Conservation (phyloP, 2,329 filamentous ascomycete species). For the Sclerotinia spermophila region DNA sequence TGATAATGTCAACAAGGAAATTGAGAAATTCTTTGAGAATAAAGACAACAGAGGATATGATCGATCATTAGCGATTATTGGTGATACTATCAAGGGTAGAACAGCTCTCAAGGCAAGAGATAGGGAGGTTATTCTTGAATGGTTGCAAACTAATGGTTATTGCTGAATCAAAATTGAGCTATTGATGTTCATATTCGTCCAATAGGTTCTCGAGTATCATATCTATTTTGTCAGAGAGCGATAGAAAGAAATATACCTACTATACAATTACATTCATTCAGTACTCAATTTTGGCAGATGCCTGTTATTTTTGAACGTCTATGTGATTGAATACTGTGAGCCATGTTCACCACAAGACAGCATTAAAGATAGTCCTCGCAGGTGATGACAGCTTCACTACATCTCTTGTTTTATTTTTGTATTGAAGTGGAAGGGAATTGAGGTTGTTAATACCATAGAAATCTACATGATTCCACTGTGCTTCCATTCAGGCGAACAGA, state of each 20-base stretch:
- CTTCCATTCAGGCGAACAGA: no score
- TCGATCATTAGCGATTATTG: conserved; percentile 77
- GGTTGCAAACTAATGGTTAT: conserved; percentile 66
- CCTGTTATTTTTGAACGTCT: no score
- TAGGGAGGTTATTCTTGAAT: conserved; percentile 67
- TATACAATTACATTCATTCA: background rate
- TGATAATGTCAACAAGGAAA: conserved; percentile 65
- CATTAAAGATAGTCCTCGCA: no score
- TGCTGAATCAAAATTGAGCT: background rate
- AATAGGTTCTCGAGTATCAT: background rate
- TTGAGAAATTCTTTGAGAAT: conserved; percentile 76
- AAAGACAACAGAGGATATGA: conserved; percentile 87
- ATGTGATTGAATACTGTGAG: background rate
- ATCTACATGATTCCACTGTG: no score
- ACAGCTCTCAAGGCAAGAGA: conserved; percentile 81
- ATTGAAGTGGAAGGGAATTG: no score
- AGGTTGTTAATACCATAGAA: background rate
- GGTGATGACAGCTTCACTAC: no score
- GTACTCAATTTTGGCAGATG: background rate
- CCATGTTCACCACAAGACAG: background rate
- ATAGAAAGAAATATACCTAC: background rate
- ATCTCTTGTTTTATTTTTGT: no score
- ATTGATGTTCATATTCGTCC: background rate
- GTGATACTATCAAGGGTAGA: conserved; percentile 79
- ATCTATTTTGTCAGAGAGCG: background rate